These are phyloP conservation scores for Mortierella alpina DNA, from an alignment of 192 early-diverging fungal genomes.

Conservation along the genomic window DNA sequence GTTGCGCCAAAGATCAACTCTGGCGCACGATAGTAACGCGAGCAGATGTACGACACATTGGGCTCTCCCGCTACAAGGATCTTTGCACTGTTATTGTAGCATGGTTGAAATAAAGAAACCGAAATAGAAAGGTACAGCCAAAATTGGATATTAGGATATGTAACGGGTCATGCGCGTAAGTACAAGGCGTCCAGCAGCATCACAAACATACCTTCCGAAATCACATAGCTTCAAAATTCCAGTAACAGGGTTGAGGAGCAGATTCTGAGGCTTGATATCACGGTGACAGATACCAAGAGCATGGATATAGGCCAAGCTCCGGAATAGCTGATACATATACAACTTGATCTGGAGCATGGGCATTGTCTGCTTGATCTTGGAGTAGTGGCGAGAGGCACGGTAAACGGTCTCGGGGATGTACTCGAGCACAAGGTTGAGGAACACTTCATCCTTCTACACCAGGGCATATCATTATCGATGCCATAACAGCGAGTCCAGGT, in stretches of 20 bases:
- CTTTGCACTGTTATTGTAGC: slow-evolving; percentile 77
- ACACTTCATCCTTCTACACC: slow-evolving; percentile 89
- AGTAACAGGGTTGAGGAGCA: slow-evolving; percentile 88
- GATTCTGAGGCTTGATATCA: slow-evolving; percentile 99
- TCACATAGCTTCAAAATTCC: slow-evolving; percentile 98
- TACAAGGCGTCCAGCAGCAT: neutral
- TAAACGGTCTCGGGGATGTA: slow-evolving; percentile 98
- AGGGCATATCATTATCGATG: neutral
- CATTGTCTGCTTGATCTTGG: slow-evolving; percentile 93
- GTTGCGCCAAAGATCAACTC: slow-evolving; percentile 97
- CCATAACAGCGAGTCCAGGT: no score
- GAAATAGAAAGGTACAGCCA: neutral
- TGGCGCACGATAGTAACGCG: slow-evolving; percentile 96
- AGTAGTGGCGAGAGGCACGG: slow-evolving; percentile 90
- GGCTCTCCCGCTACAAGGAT: slow-evolving; percentile 93
- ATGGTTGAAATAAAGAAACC: neutral
- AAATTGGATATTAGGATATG: neutral
- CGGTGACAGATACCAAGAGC: slow-evolving; percentile 98
- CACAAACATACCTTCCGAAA: slow-evolving; percentile 78
- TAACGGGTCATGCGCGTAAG: neutral
- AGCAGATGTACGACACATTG: slow-evolving; percentile 98
- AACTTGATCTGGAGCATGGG: slow-evolving; percentile 94
- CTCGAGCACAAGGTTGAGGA: slow-evolving; percentile 94
- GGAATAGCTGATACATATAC: slow-evolving; percentile 99
- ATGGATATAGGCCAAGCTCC: slow-evolving; percentile 97